Percentiles rank a stretch among this genome's conserved stretches.
Conservation (phyloP, 2,329 filamentous ascomycete species). For the Pseudogymnoascus sp. region DNA sequence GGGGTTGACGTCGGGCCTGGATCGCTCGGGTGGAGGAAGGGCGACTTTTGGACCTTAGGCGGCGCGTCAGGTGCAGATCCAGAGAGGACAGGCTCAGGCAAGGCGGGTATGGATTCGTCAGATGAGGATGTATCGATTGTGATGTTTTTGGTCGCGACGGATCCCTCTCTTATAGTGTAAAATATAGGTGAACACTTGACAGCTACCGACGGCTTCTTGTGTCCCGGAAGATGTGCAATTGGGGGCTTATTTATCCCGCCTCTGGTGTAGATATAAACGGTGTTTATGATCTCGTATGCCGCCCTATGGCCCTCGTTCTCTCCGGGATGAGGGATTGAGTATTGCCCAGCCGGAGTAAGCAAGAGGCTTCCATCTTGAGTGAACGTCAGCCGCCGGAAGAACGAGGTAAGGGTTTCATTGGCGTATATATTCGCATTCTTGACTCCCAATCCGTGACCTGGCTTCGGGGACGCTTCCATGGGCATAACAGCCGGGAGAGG, state of each 20-base stretch:
- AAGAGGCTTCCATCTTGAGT: conserved; percentile 91
- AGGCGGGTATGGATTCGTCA: conserved; percentile 72
- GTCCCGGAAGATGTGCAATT: conserved; percentile 86
- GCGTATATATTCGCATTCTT: conserved; percentile 88
- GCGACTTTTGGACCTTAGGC: conserved; percentile 77
- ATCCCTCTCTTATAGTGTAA: conserved; percentile 68
- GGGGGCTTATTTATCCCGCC: conserved; percentile 95
- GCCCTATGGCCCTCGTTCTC: conserved; percentile 62
- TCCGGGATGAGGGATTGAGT: conserved; percentile 65
- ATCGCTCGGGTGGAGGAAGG: conserved; percentile 45
- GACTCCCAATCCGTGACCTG: conserved; percentile 54
- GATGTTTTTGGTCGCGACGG: conserved; percentile 72
- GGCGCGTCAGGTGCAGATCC: conserved; percentile 44
- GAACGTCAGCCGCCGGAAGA: conserved; percentile 89
- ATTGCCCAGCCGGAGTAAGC: conserved; percentile 91
- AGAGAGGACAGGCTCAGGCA: conserved; percentile 69
- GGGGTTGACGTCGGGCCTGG: conserved; percentile 47
- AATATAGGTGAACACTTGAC: conserved; percentile 88
- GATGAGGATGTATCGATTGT: conserved; percentile 88
- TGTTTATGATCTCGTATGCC: conserved; percentile 84
- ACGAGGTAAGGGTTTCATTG: conserved; percentile 93
- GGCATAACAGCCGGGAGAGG: conserved; percentile 93
- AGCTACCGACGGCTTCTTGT: conserved; percentile 96
- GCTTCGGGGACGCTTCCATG: conserved; percentile 77
- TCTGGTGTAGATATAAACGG: conserved; percentile 94